Evolutionary conservation across 352 stramenopile genomes (phyloP).

Genomic region (Saprolegnia parasitica): DNA sequence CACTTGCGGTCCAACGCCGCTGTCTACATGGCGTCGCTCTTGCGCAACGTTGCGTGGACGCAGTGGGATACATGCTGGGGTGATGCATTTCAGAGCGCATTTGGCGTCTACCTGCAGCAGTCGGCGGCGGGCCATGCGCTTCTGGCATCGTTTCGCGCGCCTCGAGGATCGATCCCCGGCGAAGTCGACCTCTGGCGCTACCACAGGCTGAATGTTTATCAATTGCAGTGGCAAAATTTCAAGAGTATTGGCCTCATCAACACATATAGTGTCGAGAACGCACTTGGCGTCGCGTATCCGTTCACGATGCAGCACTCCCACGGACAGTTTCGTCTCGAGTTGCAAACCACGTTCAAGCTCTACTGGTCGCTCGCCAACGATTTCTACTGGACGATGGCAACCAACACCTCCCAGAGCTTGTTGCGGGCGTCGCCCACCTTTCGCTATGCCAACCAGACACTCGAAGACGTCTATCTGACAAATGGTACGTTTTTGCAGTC

Average conservation of each 20-base stretch:
- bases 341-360: not conserved
- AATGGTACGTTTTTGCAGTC: not conserved
- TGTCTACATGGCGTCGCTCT: not conserved
- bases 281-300: not conserved
- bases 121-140: not conserved
- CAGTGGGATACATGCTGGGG: not conserved
- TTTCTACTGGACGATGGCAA: not conserved
- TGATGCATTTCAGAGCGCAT: not conserved
- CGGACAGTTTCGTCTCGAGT: not conserved
- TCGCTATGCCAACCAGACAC: not conserved
- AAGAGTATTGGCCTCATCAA: not conserved
- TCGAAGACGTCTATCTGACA: not conserved
- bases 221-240: constrained; percentile 8
- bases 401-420: not conserved
- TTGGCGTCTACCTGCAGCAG: not conserved
- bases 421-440: not conserved
- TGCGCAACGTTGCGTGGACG: not conserved
- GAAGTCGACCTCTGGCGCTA: not conserved
- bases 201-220: not conserved
- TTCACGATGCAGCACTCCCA: not conserved
- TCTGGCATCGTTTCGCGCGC: not conserved
- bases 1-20: not conserved
- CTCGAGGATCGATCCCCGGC: not conserved
- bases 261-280: not conserved
- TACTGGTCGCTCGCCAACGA: constrained; percentile 2